A percentile compares a stretch with the other conserved stretches of the same genome.
Conservation (phyloP, 2,329 filamentous ascomycete species). For the Zopfia rhizophila region DNA sequence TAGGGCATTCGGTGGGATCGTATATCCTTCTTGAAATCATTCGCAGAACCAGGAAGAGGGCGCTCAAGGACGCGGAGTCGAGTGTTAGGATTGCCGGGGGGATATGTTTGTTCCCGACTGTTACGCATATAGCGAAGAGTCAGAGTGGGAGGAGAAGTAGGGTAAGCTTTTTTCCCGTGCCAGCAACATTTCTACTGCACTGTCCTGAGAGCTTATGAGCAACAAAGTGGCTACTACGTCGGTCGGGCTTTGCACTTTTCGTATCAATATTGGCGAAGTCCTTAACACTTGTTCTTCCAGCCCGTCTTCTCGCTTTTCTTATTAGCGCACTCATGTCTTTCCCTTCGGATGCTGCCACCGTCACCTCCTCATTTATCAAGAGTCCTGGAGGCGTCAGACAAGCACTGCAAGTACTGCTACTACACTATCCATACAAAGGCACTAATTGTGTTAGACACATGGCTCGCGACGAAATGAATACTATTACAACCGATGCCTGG, state of each 20-base stretch:
- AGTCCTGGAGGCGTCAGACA: slow-evolving; percentile 62
- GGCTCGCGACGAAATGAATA: slow-evolving; percentile 67
- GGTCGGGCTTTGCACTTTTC: slow-evolving; percentile 31
- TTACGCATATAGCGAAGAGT: slow-evolving; percentile 59
- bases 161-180: slow-evolving; percentile 36
- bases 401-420: slow-evolving; percentile 55
- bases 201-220: not conserved
- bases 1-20: slow-evolving; percentile 60
- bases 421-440: not conserved
- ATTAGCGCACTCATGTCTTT: slow-evolving; percentile 57
- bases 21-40: slow-evolving; percentile 59
- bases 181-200: slow-evolving; percentile 1
- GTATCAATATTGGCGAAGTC: slow-evolving; percentile 52
- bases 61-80: slow-evolving; percentile 29
- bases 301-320: slow-evolving; percentile 51
- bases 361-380: slow-evolving; percentile 63
- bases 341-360: slow-evolving; percentile 55
- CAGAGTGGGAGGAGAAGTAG: slow-evolving; percentile 53
- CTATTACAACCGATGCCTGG: slow-evolving; percentile 68
- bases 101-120: slow-evolving; percentile 58
- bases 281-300: slow-evolving; percentile 56
- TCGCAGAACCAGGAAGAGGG: slow-evolving; percentile 40
- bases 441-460: slow-evolving; percentile 55
- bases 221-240: slow-evolving; percentile 19
- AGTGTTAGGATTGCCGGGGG: slow-evolving; percentile 40